Base-by-base conservation (phyloP, 1,284 basidiomycete species). In the Inonotus hispidus region DNA sequence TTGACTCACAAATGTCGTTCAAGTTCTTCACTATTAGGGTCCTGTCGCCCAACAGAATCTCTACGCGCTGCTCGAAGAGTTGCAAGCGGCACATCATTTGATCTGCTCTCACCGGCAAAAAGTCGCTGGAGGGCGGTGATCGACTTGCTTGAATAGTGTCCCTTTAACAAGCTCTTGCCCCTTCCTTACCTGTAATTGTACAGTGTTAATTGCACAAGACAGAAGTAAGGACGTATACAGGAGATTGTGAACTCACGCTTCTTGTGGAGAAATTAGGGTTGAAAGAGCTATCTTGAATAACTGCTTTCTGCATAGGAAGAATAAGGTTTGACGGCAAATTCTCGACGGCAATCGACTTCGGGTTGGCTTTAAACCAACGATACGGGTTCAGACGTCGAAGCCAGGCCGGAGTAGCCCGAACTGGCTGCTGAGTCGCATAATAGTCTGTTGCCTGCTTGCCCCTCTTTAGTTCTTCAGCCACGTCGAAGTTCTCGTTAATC, bases 401-500 rank as follows among this genome's bases (percentile, higher is more conserved):
- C 93, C 93, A 96, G 21, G 79, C 77, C 21, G 81, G 77, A 35
- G 78, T 85, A 72, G 59, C 76, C 66, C 79, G 71, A 60, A 81
- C 75, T 2, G 79, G 79, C 50, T 80, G 79, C 64, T 82, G 82
- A 45, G 77, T 79, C 8, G 78, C 82, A 75, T 82, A 85, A 68
- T 85, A 88, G 62, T 82, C 76, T 3, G 79, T 86, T 7, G 91
- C 85, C 72, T 98, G 96, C 66, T 90, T 83, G 52, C 84, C 83
- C 60, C 88, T 85, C 75, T 97, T 98, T 52, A 88, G 82, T 71
- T 96, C 93, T 70, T 98, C 96, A 0, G 94, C 93, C 3, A 98
- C 85, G 47, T 90, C 82, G 68, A 98, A 98, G 74, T 97, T 98
- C 77, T 98, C 95, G 72, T 97, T 95, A 80, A 99, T 95, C 58